Conservation (phyloP, 2,329 filamentous ascomycete species). For the Fusarium concolor region DNA sequence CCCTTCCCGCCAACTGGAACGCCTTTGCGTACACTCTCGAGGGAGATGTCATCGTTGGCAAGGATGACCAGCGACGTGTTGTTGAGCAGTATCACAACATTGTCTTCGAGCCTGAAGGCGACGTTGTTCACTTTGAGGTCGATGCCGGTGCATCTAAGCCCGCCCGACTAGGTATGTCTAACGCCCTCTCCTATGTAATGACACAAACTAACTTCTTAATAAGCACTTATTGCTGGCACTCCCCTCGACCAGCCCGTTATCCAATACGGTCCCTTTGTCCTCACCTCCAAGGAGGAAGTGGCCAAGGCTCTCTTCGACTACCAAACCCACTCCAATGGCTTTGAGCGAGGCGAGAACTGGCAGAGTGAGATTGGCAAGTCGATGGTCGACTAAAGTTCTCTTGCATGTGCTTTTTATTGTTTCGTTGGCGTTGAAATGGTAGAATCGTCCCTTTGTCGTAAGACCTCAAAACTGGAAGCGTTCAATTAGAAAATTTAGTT, state of each 20-base stretch:
- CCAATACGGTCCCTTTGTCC: constrained; percentile 88
- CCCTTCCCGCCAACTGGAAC: constrained; percentile 85
- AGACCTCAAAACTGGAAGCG: constrained; percentile 8
- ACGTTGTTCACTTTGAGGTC: constrained; percentile 78
- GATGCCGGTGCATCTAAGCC: constrained; percentile 70
- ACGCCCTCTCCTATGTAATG: neutral
- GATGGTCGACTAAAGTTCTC: constrained; percentile 62
- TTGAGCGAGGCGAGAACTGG: constrained; percentile 84
- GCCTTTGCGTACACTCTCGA: constrained; percentile 88
- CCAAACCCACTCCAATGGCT: constrained; percentile 78
- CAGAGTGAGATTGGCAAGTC: constrained; percentile 86
- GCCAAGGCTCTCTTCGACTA: constrained; percentile 82
- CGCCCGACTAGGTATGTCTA: constrained; percentile 58
- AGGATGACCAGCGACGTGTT: constrained; percentile 60
- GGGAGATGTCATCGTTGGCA: constrained; percentile 74
- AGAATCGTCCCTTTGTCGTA: neutral
- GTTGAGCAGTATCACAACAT: constrained; percentile 86
- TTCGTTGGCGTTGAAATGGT: constrained; percentile 31
- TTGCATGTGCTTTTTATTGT: neutral
- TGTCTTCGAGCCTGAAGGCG: constrained; percentile 84
- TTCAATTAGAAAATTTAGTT: neutral
- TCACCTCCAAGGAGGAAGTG: constrained; percentile 77
- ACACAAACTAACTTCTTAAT: neutral
- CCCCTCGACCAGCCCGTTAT: constrained; percentile 84
- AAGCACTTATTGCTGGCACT: constrained; percentile 79